These are phyloP conservation scores for Citrus hindsii DNA, from an alignment of 345 rosid genomes.

Conservation along the genomic window DNA sequence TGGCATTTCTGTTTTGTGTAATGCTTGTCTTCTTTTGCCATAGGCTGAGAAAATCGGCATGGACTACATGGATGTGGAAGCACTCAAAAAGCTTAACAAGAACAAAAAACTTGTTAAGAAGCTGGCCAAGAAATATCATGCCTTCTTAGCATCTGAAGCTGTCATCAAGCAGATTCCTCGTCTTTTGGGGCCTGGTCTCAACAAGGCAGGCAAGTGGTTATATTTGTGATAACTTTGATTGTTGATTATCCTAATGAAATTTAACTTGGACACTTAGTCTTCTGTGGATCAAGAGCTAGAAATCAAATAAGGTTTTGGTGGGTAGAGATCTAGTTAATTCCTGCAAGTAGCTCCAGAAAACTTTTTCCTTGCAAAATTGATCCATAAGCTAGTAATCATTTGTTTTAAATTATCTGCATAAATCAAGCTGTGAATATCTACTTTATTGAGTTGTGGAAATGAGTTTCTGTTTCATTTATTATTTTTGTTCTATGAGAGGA, in stretches of 20 bases:
- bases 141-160: conserved; percentile 74
- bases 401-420: too few species aligned
- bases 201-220: conserved; percentile 71
- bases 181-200: conserved; percentile 80
- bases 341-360: background rate
- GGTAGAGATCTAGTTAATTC: background rate
- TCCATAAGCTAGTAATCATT: too few species aligned
- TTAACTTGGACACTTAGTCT: background rate
- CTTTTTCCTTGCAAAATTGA: background rate
- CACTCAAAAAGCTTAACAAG: conserved; percentile 69
- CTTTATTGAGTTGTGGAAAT: background rate
- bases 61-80: conserved; percentile 73
- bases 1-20: background rate
- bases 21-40: background rate
- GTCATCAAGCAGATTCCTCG: conserved; percentile 83
- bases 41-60: conserved; percentile 69
- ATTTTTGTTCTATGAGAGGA: background rate
- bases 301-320: background rate
- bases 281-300: background rate
- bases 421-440: too few species aligned
- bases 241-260: background rate
- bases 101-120: conserved; percentile 81
- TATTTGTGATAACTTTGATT: background rate
- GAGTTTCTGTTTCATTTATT: background rate
- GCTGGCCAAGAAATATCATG: conserved; percentile 74